Percentiles rank a stretch among this genome's conserved stretches.
phyloP scores from a whole-genome alignment of 768 basidiomycete genomes.

The Austroboletus eburneus region DNA sequence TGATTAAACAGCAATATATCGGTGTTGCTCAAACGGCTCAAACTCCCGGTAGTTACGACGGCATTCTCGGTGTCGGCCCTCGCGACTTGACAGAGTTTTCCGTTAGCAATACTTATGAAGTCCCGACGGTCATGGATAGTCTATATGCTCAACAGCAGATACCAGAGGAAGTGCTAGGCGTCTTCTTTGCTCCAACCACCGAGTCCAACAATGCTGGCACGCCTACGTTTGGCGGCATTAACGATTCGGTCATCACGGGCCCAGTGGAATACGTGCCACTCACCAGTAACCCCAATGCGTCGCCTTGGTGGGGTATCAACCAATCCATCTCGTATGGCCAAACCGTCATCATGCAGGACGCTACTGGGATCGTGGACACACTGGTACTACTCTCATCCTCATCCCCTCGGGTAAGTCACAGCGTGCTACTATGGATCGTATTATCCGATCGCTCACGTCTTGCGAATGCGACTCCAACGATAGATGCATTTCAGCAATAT shows the following conservation, averaged over 20 bases:
- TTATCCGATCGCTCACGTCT: neutral
- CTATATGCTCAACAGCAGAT: constrained; percentile 29
- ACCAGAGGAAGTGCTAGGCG: constrained; percentile 23
- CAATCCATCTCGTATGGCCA: neutral
- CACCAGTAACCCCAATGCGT: constrained; percentile 5
- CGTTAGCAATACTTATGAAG: constrained; percentile 4
- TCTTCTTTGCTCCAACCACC: constrained; percentile 29
- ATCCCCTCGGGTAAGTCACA: neutral
- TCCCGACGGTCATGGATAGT: constrained; percentile 36
- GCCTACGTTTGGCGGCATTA: constrained; percentile 26
- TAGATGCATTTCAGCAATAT: neutral
- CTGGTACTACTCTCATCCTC: neutral
- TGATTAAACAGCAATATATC: constrained; percentile 30
- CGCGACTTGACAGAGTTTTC: constrained; percentile 30
- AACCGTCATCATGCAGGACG: neutral
- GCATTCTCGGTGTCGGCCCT: constrained; percentile 39
- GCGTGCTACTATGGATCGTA: neutral
- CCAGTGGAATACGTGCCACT: constrained; percentile 23
- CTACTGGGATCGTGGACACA: neutral
- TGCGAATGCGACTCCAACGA: neutral
- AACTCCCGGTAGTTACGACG: constrained; percentile 34
- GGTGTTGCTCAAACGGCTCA: constrained; percentile 27
- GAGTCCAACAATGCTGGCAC: constrained; percentile 19
- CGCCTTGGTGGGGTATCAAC: neutral
- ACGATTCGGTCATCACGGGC: constrained; percentile 17